Conservation (phyloP, 1,139 yeast species). For the Candida albicans region DNA sequence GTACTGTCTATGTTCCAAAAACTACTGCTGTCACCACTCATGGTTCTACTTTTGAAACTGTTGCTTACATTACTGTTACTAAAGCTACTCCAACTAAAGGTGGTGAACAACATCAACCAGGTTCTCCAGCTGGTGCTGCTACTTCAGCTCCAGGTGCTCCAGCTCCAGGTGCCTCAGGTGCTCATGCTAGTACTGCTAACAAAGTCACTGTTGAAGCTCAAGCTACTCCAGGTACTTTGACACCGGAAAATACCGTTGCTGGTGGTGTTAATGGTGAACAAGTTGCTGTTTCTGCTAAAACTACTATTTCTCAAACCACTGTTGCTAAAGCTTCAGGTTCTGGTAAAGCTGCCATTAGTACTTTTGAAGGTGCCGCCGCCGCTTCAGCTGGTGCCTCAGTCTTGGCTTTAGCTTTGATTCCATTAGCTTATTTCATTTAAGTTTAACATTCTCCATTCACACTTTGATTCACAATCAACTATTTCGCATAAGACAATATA, state of each 20-base stretch:
- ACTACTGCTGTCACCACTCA: neutral
- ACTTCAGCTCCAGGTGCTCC: constrained; percentile 10
- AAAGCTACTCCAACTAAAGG: neutral
- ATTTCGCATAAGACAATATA: too few species aligned
- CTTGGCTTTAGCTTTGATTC: constrained; percentile 27
- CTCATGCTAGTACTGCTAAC: constrained; percentile 1
- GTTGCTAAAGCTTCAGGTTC: constrained; percentile 14
- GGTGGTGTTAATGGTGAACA: constrained; percentile 17
- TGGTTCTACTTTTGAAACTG: neutral
- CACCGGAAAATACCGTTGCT: constrained; percentile 6
- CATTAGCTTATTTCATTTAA: constrained; percentile 27
- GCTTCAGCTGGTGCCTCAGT: constrained; percentile 25
- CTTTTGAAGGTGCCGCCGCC: constrained; percentile 26
- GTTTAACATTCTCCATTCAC: neutral
- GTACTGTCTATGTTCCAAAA: constrained; percentile 5
- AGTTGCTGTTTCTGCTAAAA: constrained; percentile 32
- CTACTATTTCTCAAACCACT: constrained; percentile 20
- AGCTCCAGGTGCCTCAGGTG: constrained; percentile 1
- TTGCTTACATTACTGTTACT: constrained; percentile 5
- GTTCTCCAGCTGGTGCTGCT: constrained; percentile 2
- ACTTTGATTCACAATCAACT: too few species aligned
- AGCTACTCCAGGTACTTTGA: constrained; percentile 9
- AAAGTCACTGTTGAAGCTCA: constrained; percentile 4
- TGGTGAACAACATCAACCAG: neutral
- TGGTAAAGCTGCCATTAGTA: constrained; percentile 19